Evolutionary conservation across 2,329 filamentous ascomycete species (phyloP), one percentile per base, ranked within the genome.

Genomic region (Exophiala aquamarina): DNA sequence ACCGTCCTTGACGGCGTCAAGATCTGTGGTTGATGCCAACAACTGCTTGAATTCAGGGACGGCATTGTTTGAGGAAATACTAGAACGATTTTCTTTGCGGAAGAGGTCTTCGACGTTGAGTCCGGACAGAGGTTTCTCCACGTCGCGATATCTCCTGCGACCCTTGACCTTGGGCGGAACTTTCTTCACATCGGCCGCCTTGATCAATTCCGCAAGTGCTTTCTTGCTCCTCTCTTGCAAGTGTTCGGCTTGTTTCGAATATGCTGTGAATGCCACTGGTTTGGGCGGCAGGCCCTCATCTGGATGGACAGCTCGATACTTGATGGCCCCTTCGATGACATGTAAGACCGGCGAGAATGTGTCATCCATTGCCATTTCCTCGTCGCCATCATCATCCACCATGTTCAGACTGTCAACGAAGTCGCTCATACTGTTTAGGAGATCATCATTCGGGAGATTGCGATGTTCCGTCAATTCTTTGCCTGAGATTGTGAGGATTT

Each of bases 321-420:
- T 84, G 56, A 97, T 83, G 11, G 89, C 89, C 63, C 93, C 85
- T 58, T 90, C 89, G 50, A 97, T 80, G 23, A 90, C 85, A 66
- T 97, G 92, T n/a, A 97, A 78, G 3, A 87, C 71, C 3, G 92
- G 90, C 18, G 89, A 90, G 65, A 83, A 97, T 1, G 84, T 84
- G 38, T 95, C 89, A 32, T 95, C 88, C 38, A 92, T 79, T 0
- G 83, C 73, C 33, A 87, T 83, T 50, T 88, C 92, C 61, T 96
- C 89, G 1, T 70, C 64, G 1, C 71, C 76, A 81, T 84, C 88
- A 34, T 91, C 79, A 36, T 93, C 87, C 21, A 54, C 57, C 2
- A 98, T 72, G 60, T 96, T 91, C 92, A 98, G 95, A 6, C 81
- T 82, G 64, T 97, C 89, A 6, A 98, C 89, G 58, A 92, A 97